A percentile compares a stretch with the other conserved stretches of the same genome.
Conservation (phyloP, 208 protist species). For the Kentomonas sorsogonicus region DNA sequence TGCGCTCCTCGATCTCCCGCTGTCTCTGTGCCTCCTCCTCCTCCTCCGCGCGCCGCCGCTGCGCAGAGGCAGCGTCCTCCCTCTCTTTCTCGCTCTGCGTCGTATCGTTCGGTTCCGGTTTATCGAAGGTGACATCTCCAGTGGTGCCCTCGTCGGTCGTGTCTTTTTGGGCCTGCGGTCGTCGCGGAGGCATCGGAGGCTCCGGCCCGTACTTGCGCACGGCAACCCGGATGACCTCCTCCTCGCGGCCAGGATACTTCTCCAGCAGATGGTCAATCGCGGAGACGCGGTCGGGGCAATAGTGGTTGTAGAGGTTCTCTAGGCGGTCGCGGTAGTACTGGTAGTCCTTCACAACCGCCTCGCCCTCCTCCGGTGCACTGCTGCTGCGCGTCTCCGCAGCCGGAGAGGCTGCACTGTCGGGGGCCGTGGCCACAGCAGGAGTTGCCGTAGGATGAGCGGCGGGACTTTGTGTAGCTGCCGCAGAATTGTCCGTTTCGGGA, state of each 20-base stretch:
- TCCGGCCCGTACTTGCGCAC: constrained; percentile 20
- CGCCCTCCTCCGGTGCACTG: background rate
- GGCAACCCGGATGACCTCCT: constrained; percentile 36
- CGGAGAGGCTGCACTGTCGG: too few relatives aligned
- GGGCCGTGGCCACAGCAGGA: too few relatives aligned
- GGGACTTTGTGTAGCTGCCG: too few relatives aligned
- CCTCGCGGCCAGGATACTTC: constrained; percentile 42
- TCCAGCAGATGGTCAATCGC: constrained; percentile 28
- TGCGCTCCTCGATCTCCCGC: background rate
- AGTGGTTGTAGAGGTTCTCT: constrained; percentile 21
- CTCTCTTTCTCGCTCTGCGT: background rate
- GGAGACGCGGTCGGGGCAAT: constrained; percentile 22
- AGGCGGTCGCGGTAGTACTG: constrained; percentile 20
- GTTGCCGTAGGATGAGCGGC: too few relatives aligned
- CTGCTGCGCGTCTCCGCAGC: too few relatives aligned
- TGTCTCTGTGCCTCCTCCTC: background rate
- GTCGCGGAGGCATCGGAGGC: too few relatives aligned
- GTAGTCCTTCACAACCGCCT: background rate
- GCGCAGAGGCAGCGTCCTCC: background rate
- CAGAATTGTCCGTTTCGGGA: too few relatives aligned
- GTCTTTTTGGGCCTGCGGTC: too few relatives aligned
- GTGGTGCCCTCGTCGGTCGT: too few relatives aligned
- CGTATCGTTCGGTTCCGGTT: too few relatives aligned
- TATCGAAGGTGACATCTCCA: too few relatives aligned
- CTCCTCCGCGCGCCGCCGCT: background rate